Evolutionary conservation across 164 flowering plant genomes (phyloP).

Genomic region (Platanus orientalis): DNA sequence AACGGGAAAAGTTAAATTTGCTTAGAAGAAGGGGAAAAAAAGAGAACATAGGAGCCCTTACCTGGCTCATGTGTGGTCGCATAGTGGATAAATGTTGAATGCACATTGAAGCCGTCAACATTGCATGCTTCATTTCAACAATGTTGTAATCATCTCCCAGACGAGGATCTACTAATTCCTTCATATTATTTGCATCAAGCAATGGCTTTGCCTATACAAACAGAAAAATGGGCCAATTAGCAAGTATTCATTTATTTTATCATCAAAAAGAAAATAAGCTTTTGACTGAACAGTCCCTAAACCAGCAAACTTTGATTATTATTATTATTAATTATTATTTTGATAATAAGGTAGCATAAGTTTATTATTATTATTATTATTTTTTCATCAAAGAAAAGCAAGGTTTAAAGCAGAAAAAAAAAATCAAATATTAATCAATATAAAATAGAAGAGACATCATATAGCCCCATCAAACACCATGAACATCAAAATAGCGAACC

Average conservation of each 20-base stretch:
- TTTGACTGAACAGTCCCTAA: too few species aligned
- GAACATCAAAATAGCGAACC: too few species aligned
- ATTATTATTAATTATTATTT: too few species aligned
- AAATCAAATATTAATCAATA: too few species aligned
- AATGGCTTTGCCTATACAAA: conserved; percentile 75
- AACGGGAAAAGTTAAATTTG: neutral
- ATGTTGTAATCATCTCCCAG: conserved; percentile 48
- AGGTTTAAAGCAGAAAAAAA: too few species aligned
- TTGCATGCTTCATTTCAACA: conserved; percentile 58
- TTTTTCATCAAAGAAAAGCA: too few species aligned
- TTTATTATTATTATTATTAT: too few species aligned
- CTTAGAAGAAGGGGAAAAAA: neutral
- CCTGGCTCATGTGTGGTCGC: conserved; percentile 79
- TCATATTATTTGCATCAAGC: conserved; percentile 44
- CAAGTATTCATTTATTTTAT: neutral
- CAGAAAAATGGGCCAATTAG: neutral
- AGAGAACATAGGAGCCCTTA: conserved; percentile 13
- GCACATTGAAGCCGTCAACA: conserved; percentile 74
- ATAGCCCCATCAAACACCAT: too few species aligned
- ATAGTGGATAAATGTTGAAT: conserved; percentile 52
- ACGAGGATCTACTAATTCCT: conserved; percentile 66
- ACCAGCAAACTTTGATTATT: too few species aligned
- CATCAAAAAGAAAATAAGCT: neutral
- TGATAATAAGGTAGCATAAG: too few species aligned
- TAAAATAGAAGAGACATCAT: too few species aligned